Base-by-base conservation (phyloP, 768 basidiomycete species). In the Hysterangium stoloniferum region DNA sequence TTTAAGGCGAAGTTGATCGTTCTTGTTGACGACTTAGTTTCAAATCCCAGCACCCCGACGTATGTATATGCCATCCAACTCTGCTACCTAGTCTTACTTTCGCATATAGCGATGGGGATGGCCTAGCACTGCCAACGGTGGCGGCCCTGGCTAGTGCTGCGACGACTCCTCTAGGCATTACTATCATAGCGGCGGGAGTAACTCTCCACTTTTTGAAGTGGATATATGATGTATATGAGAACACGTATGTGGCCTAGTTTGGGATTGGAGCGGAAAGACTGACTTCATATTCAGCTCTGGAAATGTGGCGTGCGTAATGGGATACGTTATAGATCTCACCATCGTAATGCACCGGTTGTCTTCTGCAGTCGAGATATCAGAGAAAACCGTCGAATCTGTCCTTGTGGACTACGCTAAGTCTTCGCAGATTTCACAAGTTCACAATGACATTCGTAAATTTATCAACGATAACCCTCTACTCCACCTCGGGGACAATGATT, bases 241-340 rank as follows among this genome's bases (percentile, higher is more conserved):
- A 37, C 36, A 37, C 36, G 36, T 37, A 13, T 37, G 36, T 37
- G 36, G n/a, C 13, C 4, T 37, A 20, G 4, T 37, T 13, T 37
- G 36, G 13, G 6, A 4, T 20, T n/a, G 13, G 6, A 20, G 6
- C 36, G 36, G n/a, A n/a, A 37, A 37, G 13, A n/a, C 36, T 37
- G 36, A 33, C 29, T 9, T 48, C 19, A 48, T 50, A 9, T 25
- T 47, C 20, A 52, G 50, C 9, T 27, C 50, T 17, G 20, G 40
- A 11, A 46, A 29, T 28, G 22, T 52, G 8, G 20, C 41, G 11
- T 22, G 41, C 17, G 19, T 52, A 17, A 52, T 52, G 50, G 50
- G 20, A 13, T 52, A 48, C 22, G 45, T 52, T 24, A 24, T 52
- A 22, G 42, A 52, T 24, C 43, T 52, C 22, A 52, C 42, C 4